phyloP scores from a whole-genome alignment of 2,329 filamentous ascomycete species.

The Cercospora sp. region DNA sequence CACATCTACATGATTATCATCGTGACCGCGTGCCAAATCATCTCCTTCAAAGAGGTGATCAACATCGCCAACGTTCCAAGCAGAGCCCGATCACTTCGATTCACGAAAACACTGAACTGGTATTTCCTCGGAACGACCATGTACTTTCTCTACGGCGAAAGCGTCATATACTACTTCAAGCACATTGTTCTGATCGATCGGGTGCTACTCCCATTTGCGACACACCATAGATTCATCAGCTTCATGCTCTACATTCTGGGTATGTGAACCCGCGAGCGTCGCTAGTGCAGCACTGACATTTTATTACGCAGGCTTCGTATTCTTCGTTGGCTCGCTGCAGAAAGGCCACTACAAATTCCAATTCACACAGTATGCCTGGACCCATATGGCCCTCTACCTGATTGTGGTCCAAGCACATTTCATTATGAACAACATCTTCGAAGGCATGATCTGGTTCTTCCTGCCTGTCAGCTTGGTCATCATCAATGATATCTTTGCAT shows the following conservation, averaged over 20 bases:
- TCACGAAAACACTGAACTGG: conserved; percentile 97
- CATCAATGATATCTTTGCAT: conserved; percentile 98
- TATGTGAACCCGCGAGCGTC: conserved; percentile 49
- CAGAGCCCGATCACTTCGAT: conserved; percentile 82
- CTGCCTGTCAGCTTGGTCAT: conserved; percentile 91
- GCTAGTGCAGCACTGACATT: not conserved
- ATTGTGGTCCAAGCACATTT: conserved; percentile 98
- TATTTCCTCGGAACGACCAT: conserved; percentile 98
- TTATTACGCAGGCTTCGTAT: conserved; percentile 74
- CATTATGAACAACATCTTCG: conserved; percentile 99
- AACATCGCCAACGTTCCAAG: conserved; percentile 94
- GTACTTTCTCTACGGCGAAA: conserved; percentile 99
- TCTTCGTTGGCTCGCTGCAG: conserved; percentile 92
- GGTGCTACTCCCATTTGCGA: conserved; percentile 87
- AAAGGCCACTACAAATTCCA: conserved; percentile 97
- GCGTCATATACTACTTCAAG: conserved; percentile 99
- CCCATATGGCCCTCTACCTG: conserved; percentile 96
- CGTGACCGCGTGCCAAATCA: conserved; percentile 89
- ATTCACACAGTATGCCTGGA: conserved; percentile 99
- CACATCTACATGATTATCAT: conserved; percentile 96
- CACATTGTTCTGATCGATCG: conserved; percentile 95
- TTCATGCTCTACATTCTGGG: conserved; percentile 98
- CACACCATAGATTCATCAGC: conserved; percentile 97
- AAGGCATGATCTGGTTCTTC: conserved; percentile 99
- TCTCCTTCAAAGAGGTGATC: conserved; percentile 99